Base-by-base conservation (phyloP, 192 early-diverging fungal genomes). In the Umbelopsis vinacea region DNA sequence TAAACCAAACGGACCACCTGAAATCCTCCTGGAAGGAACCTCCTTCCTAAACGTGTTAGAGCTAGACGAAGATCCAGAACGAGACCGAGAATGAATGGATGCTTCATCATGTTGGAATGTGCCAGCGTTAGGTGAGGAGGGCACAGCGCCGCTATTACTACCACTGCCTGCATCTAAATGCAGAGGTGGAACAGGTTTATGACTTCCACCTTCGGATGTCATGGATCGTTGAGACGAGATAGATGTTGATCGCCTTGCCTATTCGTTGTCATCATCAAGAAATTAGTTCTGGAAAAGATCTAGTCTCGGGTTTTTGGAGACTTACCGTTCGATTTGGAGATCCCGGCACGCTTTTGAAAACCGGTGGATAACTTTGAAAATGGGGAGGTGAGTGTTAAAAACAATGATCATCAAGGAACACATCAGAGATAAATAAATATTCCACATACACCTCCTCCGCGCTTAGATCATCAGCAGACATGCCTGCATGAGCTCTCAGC, bases 371-470 rank as follows among this genome's bases (percentile, higher is more conserved):
- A 37, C 8, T 33, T 63, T 4, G 12, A 19, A 7, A n/a, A 26
- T 29, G 12, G n/a, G 19, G 12, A 63, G 11, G 48, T 37, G 33
- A 8, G 14, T 15, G 57, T 37, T 63, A 22, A 22, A 54, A 22
- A 54, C 4, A 54, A 12, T 7, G 4, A 52, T 52, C 8, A 52
- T 12, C 22, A 15, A 22, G n/a, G n/a, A 52, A 24, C 14, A 22
- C n/a, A 4, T 24, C 26, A 26, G 23, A 6, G 1, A 24, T 23
- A 12, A 37, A 3, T 3, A 63, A 14, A 3, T 4, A 14, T 2
- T 29, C 29, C 29, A 37, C 71, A 63, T 63, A 72, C 71, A 55
- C 53, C n/a, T 72, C 71, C 15, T 72, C 71, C 23, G 17, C 23
- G n/a, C 53, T 46, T 19, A 72, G 40, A 72, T 72, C 71, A 45